Evolutionary conservation across 768 basidiomycete species (phyloP).

Genomic region (Sporobolomyces phaffii): DNA sequence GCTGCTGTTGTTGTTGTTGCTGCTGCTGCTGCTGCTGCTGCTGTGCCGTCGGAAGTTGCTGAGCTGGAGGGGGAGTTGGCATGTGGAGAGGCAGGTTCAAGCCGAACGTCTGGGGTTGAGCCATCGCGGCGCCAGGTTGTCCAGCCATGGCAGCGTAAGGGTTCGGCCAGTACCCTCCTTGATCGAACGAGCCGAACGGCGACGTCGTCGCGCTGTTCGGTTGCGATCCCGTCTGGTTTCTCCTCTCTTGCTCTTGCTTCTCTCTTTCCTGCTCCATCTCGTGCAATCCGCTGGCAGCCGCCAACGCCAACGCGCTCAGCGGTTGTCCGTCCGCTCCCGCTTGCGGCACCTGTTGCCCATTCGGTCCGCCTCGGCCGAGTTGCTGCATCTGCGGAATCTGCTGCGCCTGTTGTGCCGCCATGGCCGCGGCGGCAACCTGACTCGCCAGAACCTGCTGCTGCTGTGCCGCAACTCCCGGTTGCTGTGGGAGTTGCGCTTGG

Average conservation of each 20-base stretch:
- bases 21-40: background rate
- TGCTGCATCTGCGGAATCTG: background rate
- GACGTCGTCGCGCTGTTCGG: constrained; percentile 29
- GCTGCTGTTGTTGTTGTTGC: constrained; percentile 4
- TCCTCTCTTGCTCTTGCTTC: constrained; percentile 12
- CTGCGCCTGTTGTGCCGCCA: background rate
- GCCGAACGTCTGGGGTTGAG: constrained; percentile 4
- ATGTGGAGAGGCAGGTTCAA: background rate
- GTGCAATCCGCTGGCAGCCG: constrained; percentile 81
- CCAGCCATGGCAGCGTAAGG: background rate
- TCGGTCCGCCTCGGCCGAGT: background rate
- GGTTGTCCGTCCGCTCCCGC: constrained; percentile 46
- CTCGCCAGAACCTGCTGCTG: constrained; percentile 48
- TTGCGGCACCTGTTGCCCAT: constrained; percentile 24
- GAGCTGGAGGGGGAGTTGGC: background rate
- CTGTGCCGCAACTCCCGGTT: background rate
- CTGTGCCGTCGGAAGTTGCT: background rate
- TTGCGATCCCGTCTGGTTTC: constrained; percentile 2
- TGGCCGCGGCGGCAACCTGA: constrained; percentile 55
- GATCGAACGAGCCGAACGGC: constrained; percentile 33
- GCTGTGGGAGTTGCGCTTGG: background rate
- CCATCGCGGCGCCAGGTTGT: background rate
- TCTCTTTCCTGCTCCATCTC: constrained; percentile 63
- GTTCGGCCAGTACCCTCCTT: constrained; percentile 22
- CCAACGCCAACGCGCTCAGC: constrained; percentile 50